A percentile compares a stretch with the other conserved stretches of the same genome.
Evolutionary conservation across 768 basidiomycete species (phyloP).

Genomic region (Lactarius hengduanensis): DNA sequence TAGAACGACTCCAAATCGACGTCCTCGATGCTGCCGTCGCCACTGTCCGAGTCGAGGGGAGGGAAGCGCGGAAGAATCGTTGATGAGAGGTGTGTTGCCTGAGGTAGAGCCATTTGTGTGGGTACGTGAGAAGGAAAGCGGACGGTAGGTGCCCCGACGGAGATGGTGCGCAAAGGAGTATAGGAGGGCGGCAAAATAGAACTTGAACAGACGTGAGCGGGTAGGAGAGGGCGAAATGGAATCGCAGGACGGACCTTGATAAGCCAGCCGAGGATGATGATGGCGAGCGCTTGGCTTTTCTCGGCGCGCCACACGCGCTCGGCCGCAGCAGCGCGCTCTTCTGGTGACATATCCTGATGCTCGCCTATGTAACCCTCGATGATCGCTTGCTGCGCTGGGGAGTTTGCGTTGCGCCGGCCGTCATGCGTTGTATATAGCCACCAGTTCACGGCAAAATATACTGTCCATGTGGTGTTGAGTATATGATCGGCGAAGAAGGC

Average conservation of each 20-base stretch:
- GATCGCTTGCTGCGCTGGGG: conserved; percentile 84
- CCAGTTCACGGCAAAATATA: conserved; percentile 88
- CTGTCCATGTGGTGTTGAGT: conserved; percentile 87
- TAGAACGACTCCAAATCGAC: conserved; percentile 56
- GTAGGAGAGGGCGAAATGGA: not conserved
- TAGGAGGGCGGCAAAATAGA: conserved; percentile 86
- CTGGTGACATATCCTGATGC: conserved; percentile 55
- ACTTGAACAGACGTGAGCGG: conserved; percentile 42
- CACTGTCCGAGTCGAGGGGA: conserved; percentile 28
- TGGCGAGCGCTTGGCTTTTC: conserved; percentile 72
- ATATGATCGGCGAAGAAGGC: conserved; percentile 91
- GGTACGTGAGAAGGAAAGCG: conserved; percentile 54
- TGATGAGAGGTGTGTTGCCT: conserved; percentile 17
- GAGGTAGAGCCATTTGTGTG: not conserved
- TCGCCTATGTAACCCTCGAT: conserved; percentile 50
- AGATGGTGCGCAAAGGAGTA: conserved; percentile 95
- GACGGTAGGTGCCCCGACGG: conserved; percentile 85
- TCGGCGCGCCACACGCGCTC: conserved; percentile 86
- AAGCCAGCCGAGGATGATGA: conserved; percentile 83
- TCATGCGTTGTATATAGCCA: conserved; percentile 93
- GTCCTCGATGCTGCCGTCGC: conserved; percentile 48
- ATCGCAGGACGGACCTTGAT: conserved; percentile 62
- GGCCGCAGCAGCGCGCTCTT: conserved; percentile 69
- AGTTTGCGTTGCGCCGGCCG: conserved; percentile 76
- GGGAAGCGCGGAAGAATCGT: conserved; percentile 39